Base-by-base conservation (phyloP, 495 filamentous ascomycete genomes). In the Corynascus novoguineensis region DNA sequence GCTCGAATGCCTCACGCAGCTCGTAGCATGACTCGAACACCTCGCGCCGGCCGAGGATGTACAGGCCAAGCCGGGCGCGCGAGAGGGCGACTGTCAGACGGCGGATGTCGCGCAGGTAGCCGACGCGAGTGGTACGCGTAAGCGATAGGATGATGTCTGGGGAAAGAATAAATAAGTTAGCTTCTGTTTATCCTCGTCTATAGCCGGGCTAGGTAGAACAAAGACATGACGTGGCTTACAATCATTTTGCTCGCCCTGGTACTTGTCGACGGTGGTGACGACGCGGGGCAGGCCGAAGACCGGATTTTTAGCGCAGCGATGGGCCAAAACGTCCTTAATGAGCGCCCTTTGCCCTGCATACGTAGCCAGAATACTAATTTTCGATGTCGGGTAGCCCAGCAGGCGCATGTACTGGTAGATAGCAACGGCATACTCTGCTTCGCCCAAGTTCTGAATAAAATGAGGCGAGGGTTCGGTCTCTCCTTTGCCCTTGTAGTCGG, bases 231-330 rank as follows among this genome's bases (percentile, higher is more conserved):
- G n/a, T n/a, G n/a, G 81, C 88, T 82, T 75, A 95, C 90, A 97
- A 65, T 97, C 93, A 72, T 97, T 99, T 74, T 99, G 93, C 78
- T 97, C 95, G 61, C 93, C 93, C 75, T 99, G 93, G 63, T 97
- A 99, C 70, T 95, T 95, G 72, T 99, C 93, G 53, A 99, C 95
- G 17, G 95, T 97, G 1, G 87, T 89, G 25, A 99, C 90, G 45
- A 88, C 85, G 68, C 86, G 87, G 37, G 93, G 93, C 74, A 96
- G 73, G 11, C 95, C 92, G 73, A 99, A 99, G 27, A 99, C 72
- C 3, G 83, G 71, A 60, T 88, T 95, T 64, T 83, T 87, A 10
- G 81, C 81, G 64, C 93, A 98, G 29, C 93, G 80, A 65, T 96
- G 88, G n/a, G 69, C 76, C 47, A 99, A 68, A 7, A 97, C 89